Conservation (phyloP, 1,139 yeast species). For the Geotrichum histeridarum region DNA sequence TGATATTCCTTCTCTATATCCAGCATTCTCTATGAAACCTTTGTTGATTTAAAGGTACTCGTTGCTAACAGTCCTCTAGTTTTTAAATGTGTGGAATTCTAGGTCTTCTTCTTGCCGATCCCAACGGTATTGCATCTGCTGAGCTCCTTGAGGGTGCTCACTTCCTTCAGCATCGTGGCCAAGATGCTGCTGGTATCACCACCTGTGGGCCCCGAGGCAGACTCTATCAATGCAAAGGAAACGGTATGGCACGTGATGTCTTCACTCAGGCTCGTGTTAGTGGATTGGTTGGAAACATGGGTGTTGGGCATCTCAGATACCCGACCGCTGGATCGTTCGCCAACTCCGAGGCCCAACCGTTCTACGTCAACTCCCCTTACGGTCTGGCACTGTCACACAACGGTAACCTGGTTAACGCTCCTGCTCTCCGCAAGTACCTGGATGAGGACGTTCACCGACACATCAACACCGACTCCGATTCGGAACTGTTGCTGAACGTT, state of each 20-base stretch:
- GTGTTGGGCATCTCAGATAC: conserved; percentile 88
- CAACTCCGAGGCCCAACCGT: conserved; percentile 97
- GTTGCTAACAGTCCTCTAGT: neutral
- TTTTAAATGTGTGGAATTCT: conserved; percentile 76
- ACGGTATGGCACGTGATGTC: conserved; percentile 97
- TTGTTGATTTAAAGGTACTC: too few species aligned
- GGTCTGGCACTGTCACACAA: conserved; percentile 89
- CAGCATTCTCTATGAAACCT: neutral
- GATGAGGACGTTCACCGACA: conserved; percentile 96
- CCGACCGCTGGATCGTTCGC: conserved; percentile 99
- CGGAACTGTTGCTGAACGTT: conserved; percentile 80
- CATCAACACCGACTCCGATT: conserved; percentile 93
- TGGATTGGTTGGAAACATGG: conserved; percentile 88
- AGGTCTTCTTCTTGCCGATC: conserved; percentile 81
- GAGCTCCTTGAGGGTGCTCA: conserved; percentile 90
- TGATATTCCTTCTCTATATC: conserved; percentile 23
- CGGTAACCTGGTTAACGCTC: conserved; percentile 89
- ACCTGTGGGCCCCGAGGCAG: conserved; percentile 94
- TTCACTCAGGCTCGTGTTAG: conserved; percentile 77
- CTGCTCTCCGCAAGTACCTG: conserved; percentile 66
- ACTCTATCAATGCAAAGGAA: conserved; percentile 94
- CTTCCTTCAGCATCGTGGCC: conserved; percentile 95
- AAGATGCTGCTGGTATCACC: conserved; percentile 98
- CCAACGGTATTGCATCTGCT: conserved; percentile 67
- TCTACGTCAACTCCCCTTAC: conserved; percentile 94